phyloP scores from a whole-genome alignment of 768 basidiomycete genomes.

The Russula lepida region DNA sequence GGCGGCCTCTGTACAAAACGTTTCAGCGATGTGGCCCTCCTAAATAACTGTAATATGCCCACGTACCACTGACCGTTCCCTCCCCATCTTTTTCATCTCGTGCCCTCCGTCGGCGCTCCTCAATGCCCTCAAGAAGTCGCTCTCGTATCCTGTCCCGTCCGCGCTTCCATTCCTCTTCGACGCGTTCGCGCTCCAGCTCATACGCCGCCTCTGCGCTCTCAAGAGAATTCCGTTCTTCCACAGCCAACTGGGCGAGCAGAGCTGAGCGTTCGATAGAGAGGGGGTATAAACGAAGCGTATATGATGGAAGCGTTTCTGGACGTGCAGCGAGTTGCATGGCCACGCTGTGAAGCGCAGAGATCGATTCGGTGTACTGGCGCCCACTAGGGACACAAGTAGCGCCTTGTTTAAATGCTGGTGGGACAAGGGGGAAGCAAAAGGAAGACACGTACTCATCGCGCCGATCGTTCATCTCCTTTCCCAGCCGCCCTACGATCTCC shows the following conservation, averaged over 20 bases:
- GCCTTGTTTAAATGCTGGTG: conserved; percentile 5
- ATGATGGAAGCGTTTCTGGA: conserved; percentile 57
- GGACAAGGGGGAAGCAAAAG: conserved; percentile 5
- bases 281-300: conserved; percentile 65
- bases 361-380: conserved; percentile 54
- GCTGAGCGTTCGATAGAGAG: conserved; percentile 71
- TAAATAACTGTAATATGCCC: neutral
- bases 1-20: conserved; percentile 45
- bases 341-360: conserved; percentile 49
- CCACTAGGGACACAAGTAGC: conserved; percentile 32
- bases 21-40: neutral
- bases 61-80: conserved; percentile 60
- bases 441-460: conserved; percentile 56
- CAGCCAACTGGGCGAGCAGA: conserved; percentile 51
- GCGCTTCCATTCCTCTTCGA: conserved; percentile 75
- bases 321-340: conserved; percentile 57
- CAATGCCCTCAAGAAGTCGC: conserved; percentile 73
- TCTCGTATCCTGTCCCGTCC: conserved; percentile 71
- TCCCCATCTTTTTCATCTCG: conserved; percentile 87
- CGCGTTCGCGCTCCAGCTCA: conserved; percentile 67
- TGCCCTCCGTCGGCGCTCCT: conserved; percentile 69
- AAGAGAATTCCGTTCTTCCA: conserved; percentile 61
- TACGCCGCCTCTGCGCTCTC: conserved; percentile 63
- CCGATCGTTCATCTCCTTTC: conserved; percentile 66
- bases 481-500: conserved; percentile 60